Conservation (phyloP, 441 rosid genomes). For the Lepidium campestre region DNA sequence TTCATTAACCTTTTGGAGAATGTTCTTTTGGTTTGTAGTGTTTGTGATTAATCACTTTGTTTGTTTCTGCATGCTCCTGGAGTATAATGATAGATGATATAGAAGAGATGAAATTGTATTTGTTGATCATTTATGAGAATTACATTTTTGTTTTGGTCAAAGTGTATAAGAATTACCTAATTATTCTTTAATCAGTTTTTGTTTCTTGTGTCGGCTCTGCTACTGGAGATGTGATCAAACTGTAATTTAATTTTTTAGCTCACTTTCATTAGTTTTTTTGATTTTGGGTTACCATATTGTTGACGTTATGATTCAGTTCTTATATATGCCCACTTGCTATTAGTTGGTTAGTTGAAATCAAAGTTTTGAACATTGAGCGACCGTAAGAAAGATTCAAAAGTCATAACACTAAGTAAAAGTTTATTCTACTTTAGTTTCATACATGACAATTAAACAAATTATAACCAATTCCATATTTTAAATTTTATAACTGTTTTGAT, state of each 20-base stretch:
- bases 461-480: too few relatives aligned
- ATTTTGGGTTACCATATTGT: neutral
- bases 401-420: too few relatives aligned
- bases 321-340: neutral
- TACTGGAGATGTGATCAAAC: neutral
- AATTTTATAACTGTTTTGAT: too few relatives aligned
- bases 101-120: neutral
- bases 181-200: neutral
- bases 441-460: too few relatives aligned
- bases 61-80: constrained; percentile 8
- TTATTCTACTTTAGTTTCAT: too few relatives aligned
- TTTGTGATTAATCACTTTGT: constrained; percentile 12
- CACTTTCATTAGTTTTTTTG: neutral
- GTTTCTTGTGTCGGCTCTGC: neutral
- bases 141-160: too few relatives aligned
- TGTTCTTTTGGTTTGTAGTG: neutral
- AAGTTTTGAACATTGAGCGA: constrained; percentile 1
- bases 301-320: neutral
- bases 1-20: constrained; percentile 4
- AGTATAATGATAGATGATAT: neutral
- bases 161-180: too few relatives aligned
- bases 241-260: neutral
- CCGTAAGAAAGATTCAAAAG: too few relatives aligned
- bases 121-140: neutral
- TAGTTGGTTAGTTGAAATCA: neutral